These are phyloP conservation scores for Apiotrichum gamsii DNA, from an alignment of 1,284 basidiomycete genomes.

Conservation along the genomic window DNA sequence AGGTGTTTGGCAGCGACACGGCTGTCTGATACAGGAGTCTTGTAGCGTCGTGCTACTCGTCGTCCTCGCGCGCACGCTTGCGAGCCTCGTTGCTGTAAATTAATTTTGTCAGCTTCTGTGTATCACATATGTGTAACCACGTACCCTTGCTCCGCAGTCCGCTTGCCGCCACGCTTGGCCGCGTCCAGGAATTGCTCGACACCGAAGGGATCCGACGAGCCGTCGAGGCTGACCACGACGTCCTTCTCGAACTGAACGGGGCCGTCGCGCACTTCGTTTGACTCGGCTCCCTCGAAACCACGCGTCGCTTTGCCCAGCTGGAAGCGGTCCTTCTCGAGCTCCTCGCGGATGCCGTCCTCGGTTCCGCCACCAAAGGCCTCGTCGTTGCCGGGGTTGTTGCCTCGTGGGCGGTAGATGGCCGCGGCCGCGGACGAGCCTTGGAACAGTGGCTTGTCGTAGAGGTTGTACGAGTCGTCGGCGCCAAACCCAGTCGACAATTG, in stretches of 20 bases:
- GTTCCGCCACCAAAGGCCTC: conserved; percentile 89
- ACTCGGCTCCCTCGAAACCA: conserved; percentile 68
- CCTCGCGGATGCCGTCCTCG: conserved; percentile 83
- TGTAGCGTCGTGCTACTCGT: no score
- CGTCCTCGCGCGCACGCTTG: conserved; percentile 20
- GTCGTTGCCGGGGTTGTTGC: conserved; percentile 69
- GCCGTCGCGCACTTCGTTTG: conserved; percentile 69
- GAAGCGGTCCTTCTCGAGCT: conserved; percentile 90
- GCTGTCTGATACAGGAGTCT: no score
- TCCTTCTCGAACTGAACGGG: conserved; percentile 99
- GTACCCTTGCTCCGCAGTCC: conserved; percentile 52
- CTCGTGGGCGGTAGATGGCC: conserved; percentile 92
- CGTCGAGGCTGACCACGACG: conserved; percentile 50
- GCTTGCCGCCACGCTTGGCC: conserved; percentile 87
- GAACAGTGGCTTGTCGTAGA: conserved; percentile 95
- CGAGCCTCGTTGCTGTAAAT: conserved; percentile 13
- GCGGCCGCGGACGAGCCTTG: conserved; percentile 91
- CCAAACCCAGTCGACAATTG: conserved; percentile 72
- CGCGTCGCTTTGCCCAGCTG: conserved; percentile 71
- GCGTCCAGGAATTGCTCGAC: conserved; percentile 95
- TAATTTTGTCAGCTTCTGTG: conserved; percentile 5
- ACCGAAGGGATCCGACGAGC: conserved; percentile 81
- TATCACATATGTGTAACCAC: background rate
- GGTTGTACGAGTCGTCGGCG: conserved; percentile 84
- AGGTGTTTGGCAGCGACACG: no score